Conservation (phyloP, 2,329 filamentous ascomycete genomes). For the Xylaria sp. region DNA sequence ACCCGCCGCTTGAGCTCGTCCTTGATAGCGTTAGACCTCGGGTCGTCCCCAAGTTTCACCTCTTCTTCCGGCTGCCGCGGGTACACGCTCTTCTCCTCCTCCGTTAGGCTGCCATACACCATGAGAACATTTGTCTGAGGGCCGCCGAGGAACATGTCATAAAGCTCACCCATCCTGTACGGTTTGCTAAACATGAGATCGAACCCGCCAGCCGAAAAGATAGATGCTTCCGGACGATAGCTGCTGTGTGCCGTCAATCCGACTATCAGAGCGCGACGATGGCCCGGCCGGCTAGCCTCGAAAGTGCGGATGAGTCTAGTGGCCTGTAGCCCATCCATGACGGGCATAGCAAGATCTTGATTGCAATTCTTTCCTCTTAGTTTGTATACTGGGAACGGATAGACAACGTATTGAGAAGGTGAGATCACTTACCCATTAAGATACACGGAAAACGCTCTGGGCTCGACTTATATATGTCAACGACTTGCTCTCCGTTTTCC, state of each 20-base stretch:
- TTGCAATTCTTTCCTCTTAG: conserved; percentile 1
- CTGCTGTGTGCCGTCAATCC: background rate
- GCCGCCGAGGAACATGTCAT: conserved; percentile 22
- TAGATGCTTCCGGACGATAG: background rate
- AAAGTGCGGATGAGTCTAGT: conserved; percentile 16
- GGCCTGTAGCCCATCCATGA: conserved; percentile 11
- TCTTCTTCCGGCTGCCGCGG: background rate
- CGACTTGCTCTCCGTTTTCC: conserved; percentile 5
- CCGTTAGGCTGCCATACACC: conserved; percentile 11
- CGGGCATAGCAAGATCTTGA: conserved; percentile 24
- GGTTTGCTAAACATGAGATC: conserved; percentile 15
- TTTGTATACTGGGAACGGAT: background rate
- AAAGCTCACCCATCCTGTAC: background rate
- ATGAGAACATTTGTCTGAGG: conserved; percentile 17
- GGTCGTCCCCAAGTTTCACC: conserved; percentile 6
- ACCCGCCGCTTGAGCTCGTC: background rate
- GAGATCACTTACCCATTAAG: conserved; percentile 21
- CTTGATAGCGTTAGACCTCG: conserved; percentile 24
- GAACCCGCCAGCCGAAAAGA: background rate
- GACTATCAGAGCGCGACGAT: conserved; percentile 22
- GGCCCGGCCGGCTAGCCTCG: conserved; percentile 8
- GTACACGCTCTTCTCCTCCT: conserved; percentile 29
- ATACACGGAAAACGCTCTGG: conserved; percentile 23
- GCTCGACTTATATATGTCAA: conserved; percentile 19
- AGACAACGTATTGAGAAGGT: background rate